These are phyloP conservation scores for Suhomyces pyralidae DNA, from an alignment of 805 yeast genomes.

Conservation along the genomic window DNA sequence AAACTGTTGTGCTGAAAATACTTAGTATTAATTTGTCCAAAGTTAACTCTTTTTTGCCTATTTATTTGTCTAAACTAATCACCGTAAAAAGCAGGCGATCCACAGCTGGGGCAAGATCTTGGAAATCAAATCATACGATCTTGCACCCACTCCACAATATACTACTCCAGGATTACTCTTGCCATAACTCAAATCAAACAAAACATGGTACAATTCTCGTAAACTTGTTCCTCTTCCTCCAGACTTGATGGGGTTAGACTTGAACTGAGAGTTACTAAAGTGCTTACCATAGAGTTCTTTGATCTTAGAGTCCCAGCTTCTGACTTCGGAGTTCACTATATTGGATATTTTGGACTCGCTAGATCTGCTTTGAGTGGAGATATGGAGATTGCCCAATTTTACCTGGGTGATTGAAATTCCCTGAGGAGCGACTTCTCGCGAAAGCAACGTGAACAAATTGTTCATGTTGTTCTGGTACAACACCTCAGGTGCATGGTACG, in stretches of 20 bases:
- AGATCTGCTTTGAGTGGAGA: constrained; percentile 21
- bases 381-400: constrained; percentile 38
- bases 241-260: constrained; percentile 27
- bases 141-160: constrained; percentile 44
- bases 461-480: constrained; percentile 47
- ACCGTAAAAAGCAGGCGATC: constrained; percentile 21
- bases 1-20: no score
- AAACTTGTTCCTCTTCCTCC: constrained; percentile 30
- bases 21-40: no score
- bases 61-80: no score
- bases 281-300: constrained; percentile 29
- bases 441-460: constrained; percentile 30
- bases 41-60: no score
- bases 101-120: constrained; percentile 31
- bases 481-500: constrained; percentile 64
- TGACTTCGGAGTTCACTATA: constrained; percentile 34
- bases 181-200: constrained; percentile 37
- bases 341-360: constrained; percentile 20
- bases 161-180: constrained; percentile 28
- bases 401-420: constrained; percentile 37
- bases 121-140: constrained; percentile 34
- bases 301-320: constrained; percentile 38
- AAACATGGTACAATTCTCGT: constrained; percentile 36
- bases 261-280: constrained; percentile 30
- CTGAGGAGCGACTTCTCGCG: constrained; percentile 36